Base-by-base conservation (phyloP, 495 filamentous ascomycete species). In the Penicillium egyptiacum region DNA sequence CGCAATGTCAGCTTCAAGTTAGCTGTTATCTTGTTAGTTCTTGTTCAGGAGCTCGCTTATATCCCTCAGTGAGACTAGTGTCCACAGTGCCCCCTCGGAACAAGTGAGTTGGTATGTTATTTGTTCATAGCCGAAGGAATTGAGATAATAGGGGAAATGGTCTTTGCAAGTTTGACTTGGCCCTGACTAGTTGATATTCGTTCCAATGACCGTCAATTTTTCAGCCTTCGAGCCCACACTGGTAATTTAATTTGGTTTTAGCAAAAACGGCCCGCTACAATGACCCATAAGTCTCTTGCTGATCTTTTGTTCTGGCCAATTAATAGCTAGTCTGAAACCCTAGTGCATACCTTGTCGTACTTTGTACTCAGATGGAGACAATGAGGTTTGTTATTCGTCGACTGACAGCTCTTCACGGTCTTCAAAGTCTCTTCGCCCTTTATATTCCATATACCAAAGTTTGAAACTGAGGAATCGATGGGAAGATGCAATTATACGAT, bases 401-500 rank as follows among this genome's bases (percentile, higher is more conserved):
- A 31, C 30, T 31, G 30, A 31, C 20, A 22, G 35, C 6, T 39
- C 4, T n/a, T 39, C 16, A 39, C 6, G 35, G 16, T 2, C 1
- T 6, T 35, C 16, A 8, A 17, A 39, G 6, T 8, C 9, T 11
- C 43, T 28, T 46, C 43, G n/a, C 11, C 31, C 11, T 35, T 14
- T 35, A n/a, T 7, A 35, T 14, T n/a, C 16, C 14, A 16, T 14
- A 35, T 35, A 28, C 7, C 12, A 33, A 31, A 4, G 3, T 14
- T 7, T 6, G 3, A 39, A 1, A 39, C 35, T 3, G 26, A 20
- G 16, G 47, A 25, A 37, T 9, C 6, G 6, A 57, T 52, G 30
- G 11, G 12, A 50, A n/a, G 20, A 65, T 68, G 45, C 42, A 61
- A 25, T 50, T 59, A 19, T 62, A 65, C 50, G 58, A 58, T 58